A percentile compares a stretch with the other conserved stretches of the same genome.
Evolutionary conservation across 1,139 yeast species (phyloP).

Genomic region (Candida tetrigidarum): DNA sequence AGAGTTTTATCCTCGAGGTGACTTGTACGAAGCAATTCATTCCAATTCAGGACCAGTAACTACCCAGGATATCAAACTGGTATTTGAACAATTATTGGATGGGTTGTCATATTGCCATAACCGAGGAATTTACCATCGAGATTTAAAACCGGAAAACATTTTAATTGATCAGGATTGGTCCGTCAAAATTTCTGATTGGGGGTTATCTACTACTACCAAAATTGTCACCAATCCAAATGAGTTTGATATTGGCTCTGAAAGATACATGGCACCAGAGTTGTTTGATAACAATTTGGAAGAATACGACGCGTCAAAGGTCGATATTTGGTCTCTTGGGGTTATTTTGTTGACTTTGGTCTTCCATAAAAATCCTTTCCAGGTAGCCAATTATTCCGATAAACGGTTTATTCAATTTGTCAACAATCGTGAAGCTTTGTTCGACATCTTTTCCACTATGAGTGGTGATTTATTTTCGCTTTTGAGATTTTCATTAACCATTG

Average conservation of each 20-base stretch:
- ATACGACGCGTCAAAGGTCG: constrained; percentile 87
- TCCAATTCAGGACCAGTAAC: constrained; percentile 81
- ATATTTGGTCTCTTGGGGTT: constrained; percentile 93
- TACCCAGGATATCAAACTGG: constrained; percentile 73
- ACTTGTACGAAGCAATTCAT: constrained; percentile 89
- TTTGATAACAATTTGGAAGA: constrained; percentile 61
- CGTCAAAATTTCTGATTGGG: constrained; percentile 90
- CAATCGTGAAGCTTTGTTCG: constrained; percentile 88
- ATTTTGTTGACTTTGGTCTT: constrained; percentile 84
- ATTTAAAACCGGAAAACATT: constrained; percentile 89
- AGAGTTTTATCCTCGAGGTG: constrained; percentile 93
- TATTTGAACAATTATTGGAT: constrained; percentile 73
- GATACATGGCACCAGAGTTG: constrained; percentile 98
- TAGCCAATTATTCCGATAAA: constrained; percentile 85
- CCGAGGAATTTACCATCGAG: constrained; percentile 79
- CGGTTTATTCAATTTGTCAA: constrained; percentile 86
- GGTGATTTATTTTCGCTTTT: constrained; percentile 84
- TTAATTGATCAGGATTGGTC: constrained; percentile 79
- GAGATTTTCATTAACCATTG: constrained; percentile 77
- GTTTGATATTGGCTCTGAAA: constrained; percentile 91
- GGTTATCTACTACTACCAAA: constrained; percentile 74
- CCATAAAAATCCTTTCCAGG: constrained; percentile 87
- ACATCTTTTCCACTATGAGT: constrained; percentile 89
- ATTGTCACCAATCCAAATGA: constrained; percentile 58
- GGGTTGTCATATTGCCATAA: constrained; percentile 81